A percentile compares a stretch with the other conserved stretches of the same genome.
Evolutionary conservation across 78 protist species (phyloP).

Genomic region (Blattamonas nauphoetae): DNA sequence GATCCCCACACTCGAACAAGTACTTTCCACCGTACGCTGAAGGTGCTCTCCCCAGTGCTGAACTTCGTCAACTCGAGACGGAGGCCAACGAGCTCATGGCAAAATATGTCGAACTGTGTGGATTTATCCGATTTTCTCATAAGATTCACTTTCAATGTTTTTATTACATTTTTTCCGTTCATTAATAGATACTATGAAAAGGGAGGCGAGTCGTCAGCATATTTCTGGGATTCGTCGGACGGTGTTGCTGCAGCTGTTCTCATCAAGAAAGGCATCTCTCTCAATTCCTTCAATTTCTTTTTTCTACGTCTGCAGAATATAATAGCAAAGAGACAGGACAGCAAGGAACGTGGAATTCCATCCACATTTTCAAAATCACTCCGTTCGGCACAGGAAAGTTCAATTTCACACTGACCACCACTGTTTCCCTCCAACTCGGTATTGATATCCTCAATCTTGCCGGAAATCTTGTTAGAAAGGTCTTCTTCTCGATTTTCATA

Average conservation of each 20-base stretch:
- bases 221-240: neutral
- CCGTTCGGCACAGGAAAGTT: neutral
- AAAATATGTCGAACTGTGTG: neutral
- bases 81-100: neutral
- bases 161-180: too few relatives aligned
- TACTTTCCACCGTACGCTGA: neutral
- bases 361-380: conserved; percentile 7
- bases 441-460: neutral
- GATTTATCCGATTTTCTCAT: too few relatives aligned
- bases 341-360: neutral
- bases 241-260: neutral
- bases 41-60: neutral
- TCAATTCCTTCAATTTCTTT: neutral
- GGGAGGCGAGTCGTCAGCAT: neutral
- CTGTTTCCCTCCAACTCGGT: neutral
- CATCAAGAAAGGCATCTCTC: neutral
- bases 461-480: neutral
- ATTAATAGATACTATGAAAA: too few relatives aligned
- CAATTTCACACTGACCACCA: neutral
- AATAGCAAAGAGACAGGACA: neutral
- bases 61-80: neutral
- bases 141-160: too few relatives aligned
- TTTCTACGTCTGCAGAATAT: neutral
- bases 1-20: neutral
- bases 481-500: too few relatives aligned